Conservation (phyloP, 345 rosid genomes). For the Turnera subulata region DNA sequence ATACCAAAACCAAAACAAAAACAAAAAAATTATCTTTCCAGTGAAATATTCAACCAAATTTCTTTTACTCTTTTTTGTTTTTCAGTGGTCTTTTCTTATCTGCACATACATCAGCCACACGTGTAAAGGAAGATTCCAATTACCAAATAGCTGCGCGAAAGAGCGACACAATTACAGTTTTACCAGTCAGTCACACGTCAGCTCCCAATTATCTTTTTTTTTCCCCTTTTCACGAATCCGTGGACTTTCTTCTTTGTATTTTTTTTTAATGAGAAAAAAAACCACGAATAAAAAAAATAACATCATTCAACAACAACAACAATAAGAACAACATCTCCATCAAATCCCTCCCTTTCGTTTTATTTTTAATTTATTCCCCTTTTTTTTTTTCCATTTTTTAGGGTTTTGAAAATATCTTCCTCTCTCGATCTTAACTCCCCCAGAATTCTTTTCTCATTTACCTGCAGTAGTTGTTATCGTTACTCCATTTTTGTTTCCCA, state of each 20-base stretch:
- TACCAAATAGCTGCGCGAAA: neutral
- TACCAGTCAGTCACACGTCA: no score
- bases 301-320: neutral
- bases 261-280: neutral
- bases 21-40: no score
- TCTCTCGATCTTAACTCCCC: slow-evolving; percentile 18
- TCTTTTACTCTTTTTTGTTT: no score
- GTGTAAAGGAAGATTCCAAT: slow-evolving; percentile 4
- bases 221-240: neutral
- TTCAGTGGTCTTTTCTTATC: neutral
- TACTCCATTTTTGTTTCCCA: neutral
- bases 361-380: no score
- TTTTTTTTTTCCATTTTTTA: slow-evolving; percentile 9
- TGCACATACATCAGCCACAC: slow-evolving; percentile 13
- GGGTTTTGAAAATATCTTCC: slow-evolving; percentile 10
- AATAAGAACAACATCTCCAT: slow-evolving; percentile 4
- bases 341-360: neutral
- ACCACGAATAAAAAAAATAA: neutral
- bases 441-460: neutral
- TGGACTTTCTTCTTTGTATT: neutral
- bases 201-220: no score
- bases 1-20: no score
- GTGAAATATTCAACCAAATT: no score
- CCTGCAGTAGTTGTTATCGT: neutral
- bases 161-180: neutral